Evolutionary conservation across 2,329 filamentous ascomycete species (phyloP).

Genomic region (Coniella vitis): DNA sequence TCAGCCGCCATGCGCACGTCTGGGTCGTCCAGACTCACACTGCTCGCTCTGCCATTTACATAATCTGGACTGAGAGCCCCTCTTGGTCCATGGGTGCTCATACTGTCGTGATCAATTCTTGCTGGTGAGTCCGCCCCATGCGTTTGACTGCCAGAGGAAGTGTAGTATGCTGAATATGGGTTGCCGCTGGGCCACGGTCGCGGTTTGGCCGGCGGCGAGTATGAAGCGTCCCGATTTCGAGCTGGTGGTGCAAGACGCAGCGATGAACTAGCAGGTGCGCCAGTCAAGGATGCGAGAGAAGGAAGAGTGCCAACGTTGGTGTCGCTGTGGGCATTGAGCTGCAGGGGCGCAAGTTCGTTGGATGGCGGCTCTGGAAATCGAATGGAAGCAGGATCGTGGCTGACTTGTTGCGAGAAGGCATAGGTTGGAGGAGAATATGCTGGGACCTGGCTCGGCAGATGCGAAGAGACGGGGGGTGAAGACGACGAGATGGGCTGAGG

Average conservation of each 20-base stretch:
- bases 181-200: constrained; percentile 44
- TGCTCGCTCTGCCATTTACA: constrained; percentile 39
- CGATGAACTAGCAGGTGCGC: constrained; percentile 13
- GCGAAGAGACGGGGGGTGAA: constrained; percentile 19
- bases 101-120: constrained; percentile 41
- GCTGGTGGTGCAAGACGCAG: constrained; percentile 22
- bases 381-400: constrained; percentile 26
- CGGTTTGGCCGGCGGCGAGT: constrained; percentile 19
- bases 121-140: constrained; percentile 38
- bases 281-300: constrained; percentile 36
- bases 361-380: constrained; percentile 28
- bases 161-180: constrained; percentile 42
- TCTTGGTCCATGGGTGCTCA: constrained; percentile 33
- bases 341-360: constrained; percentile 38
- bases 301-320: constrained; percentile 28
- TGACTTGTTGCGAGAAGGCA: constrained; percentile 21
- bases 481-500: constrained; percentile 8
- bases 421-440: constrained; percentile 32
- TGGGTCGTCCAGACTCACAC: constrained; percentile 56
- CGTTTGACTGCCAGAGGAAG: constrained; percentile 32
- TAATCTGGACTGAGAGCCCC: constrained; percentile 40
- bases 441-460: constrained; percentile 20
- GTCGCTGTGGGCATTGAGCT: constrained; percentile 24
- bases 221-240: constrained; percentile 16
- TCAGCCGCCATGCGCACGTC: constrained; percentile 67